phyloP scores from a whole-genome alignment of 2,329 filamentous ascomycete species.

The Penicillium sp. region DNA sequence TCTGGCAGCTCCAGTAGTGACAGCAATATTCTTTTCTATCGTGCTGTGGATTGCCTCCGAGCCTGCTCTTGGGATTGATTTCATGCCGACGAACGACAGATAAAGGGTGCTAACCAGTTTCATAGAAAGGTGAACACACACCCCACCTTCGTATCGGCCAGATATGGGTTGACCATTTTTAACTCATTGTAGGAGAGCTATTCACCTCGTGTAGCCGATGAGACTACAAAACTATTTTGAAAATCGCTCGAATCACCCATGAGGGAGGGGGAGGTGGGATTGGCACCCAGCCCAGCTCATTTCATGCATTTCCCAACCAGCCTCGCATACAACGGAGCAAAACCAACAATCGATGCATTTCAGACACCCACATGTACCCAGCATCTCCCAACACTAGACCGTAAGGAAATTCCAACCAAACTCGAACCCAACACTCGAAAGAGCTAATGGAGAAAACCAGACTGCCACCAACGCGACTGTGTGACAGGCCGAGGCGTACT shows the following conservation, averaged over 20 bases:
- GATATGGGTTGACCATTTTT: conserved; percentile 25
- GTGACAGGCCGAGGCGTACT: conserved; percentile 53
- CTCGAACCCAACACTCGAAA: neutral
- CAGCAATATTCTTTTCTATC: conserved; percentile 8
- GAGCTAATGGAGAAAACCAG: conserved; percentile 22
- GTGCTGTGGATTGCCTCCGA: neutral
- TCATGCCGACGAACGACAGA: neutral
- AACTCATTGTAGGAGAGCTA: neutral
- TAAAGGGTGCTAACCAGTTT: neutral
- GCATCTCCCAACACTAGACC: conserved; percentile 25
- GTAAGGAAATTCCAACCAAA: conserved; percentile 1
- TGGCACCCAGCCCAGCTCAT: too few relatives aligned
- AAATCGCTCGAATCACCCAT: conserved; percentile 14
- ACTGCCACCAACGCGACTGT: conserved; percentile 42
- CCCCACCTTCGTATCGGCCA: conserved; percentile 9
- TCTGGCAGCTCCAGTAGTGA: conserved; percentile 22
- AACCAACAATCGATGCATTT: conserved; percentile 24
- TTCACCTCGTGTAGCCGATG: neutral
- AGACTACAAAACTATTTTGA: neutral
- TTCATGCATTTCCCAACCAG: conserved; percentile 24
- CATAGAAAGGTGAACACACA: neutral
- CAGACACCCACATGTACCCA: conserved; percentile 2
- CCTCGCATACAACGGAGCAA: conserved; percentile 34
- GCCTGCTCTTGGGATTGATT: conserved; percentile 6
- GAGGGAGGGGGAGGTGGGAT: too few relatives aligned